These are phyloP conservation scores for Flaveria robusta DNA, from an alignment of 129 eudicot species.

Conservation along the genomic window DNA sequence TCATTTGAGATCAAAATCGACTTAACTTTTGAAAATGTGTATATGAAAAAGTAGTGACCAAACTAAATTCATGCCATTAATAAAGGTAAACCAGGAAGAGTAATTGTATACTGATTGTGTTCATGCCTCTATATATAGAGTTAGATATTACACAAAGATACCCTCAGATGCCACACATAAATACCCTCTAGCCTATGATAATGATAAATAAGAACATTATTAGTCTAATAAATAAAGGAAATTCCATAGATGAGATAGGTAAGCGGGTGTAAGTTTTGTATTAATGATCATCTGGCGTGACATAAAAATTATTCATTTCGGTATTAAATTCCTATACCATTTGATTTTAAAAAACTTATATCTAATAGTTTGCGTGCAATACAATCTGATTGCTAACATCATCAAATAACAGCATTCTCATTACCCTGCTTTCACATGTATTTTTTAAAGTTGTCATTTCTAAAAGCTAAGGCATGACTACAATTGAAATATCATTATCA, in stretches of 20 bases:
- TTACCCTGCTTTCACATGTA: neutral
- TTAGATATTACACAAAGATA: no score
- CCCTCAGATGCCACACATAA: no score
- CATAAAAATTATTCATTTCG: neutral
- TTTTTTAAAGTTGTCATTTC: neutral
- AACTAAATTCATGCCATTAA: constrained; percentile 4
- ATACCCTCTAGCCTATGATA: no score
- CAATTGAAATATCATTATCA: no score
- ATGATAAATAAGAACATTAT: no score
- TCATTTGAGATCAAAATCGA: constrained; percentile 20
- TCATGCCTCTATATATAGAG: no score
- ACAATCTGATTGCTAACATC: neutral
- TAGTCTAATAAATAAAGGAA: neutral
- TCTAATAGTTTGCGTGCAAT: neutral
- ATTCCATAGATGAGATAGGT: neutral
- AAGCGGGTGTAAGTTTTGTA: neutral
- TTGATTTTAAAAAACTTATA: neutral
- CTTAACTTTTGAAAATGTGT: neutral
- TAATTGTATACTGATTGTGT: no score
- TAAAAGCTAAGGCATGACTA: neutral
- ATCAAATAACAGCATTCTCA: neutral
- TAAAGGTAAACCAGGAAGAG: neutral
- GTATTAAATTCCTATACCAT: neutral
- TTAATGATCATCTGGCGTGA: neutral
- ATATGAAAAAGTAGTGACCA: neutral